Base-by-base conservation (phyloP, 2,329 filamentous ascomycete genomes). In the Penicillium sp. region DNA sequence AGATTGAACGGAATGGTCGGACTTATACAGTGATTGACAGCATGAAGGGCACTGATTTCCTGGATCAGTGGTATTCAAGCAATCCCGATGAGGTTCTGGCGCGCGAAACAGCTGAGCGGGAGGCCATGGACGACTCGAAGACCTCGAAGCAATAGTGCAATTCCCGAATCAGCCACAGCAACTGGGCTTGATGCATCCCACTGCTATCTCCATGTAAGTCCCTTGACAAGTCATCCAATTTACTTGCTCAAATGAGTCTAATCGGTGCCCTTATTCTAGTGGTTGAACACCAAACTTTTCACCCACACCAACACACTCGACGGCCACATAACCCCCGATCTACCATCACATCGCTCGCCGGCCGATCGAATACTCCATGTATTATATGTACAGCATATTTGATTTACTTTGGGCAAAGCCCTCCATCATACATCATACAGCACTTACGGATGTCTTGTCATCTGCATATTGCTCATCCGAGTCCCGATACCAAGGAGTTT, bases 61-160 rank as follows among this genome's bases (percentile, higher is more conserved):
- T 82, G 53, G 68, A 80, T 44, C 56, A 80, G 61, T 76, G 76
- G 78, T 70, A 69, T n/a, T 68, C 72, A 38, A 73, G 75, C 58
- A 78, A 78, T 54, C 69, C 69, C 4, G 69, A 67, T 44, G 77
- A 79, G 63, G 70, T 75, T 8, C 42, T 58, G 37, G 47, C 57
- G n/a, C 61, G 50, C 55, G 58, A 63, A 51, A 54, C 63, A 38
- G 60, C 71, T 12, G 70, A 71, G 37, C 66, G 74, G 67, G 71
- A 22, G 44, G 54, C 54, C 44, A 63, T 38, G 55, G 64, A 59
- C 28, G 53, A 56, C 44, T 53, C 33, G 8, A 44, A 22, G 38
- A 35, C 10, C 28, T 19, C 17, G 22, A 45, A 65, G 30, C 40
- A 22, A 50, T 44, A 33, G 12, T 35, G 35, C 44, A n/a, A 51